Evolutionary conservation across 768 basidiomycete species (phyloP), one percentile per base, ranked within the genome.

Genomic region (Kockovaella imperatae): DNA sequence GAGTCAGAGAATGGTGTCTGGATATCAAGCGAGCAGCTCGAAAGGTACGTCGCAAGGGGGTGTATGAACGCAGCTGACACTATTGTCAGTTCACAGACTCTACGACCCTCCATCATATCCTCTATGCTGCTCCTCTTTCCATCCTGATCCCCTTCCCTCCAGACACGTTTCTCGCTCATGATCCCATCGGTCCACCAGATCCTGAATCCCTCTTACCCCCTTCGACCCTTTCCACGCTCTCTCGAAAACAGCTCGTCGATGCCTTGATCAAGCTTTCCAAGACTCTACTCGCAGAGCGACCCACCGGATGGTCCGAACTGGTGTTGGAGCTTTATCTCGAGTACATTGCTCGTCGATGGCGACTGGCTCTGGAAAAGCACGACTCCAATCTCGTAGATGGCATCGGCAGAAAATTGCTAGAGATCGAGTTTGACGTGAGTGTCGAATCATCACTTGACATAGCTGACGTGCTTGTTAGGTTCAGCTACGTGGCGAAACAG

Each of bases 391-490:
- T 53, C 20, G 53, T 55, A 14, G 63, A 65, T 35, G 45, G 44
- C 20, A 52, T 65, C n/a, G 53, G 50, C n/a, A 60, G 45, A 35
- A 50, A 53, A 20, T 30, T 65, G 25, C 50, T 53, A 3, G 57
- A 65, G 50, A 43, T 65, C 10, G 58, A 53, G 31, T 59, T 61
- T 28, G 63, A 65, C 46, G 60, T 65, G 44, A 51, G 61, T 48
- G 3, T 24, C 5, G n/a, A 28, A 14, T 5, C 25, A 23, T 26
- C 13, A 17, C 18, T 5, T 20, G 26, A n/a, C 21, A 3, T 21
- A 15, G 46, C 50, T 56, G 40, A 52, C 38, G 17, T n/a, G 6
- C 5, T 42, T 42, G 7, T 11, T 26, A 60, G 59, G 21, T 60
- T 14, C 60, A 57, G 48, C 40, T 48, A 13, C 49, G 49, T 26